phyloP scores from a whole-genome alignment of 208 protist species.

The Trypanosoma vivax region DNA sequence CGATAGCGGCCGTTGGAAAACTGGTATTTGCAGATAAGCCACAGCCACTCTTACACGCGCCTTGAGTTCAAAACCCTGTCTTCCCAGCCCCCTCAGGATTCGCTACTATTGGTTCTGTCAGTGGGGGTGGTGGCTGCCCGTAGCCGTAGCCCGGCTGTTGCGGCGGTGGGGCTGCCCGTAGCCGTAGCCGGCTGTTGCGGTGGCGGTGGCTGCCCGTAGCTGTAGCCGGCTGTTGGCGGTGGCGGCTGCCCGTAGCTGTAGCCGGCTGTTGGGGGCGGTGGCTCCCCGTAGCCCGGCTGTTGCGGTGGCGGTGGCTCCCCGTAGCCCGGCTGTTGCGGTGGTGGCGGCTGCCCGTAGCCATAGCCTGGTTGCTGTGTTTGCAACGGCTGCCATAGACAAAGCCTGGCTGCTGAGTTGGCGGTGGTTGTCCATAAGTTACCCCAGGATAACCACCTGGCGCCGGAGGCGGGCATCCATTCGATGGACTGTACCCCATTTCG shows the following conservation, averaged over 20 bases:
- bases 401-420: neutral
- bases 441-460: neutral
- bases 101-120: no score
- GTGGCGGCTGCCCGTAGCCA: constrained; percentile 7
- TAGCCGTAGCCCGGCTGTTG: neutral
- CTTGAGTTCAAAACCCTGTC: no score
- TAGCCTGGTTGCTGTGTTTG: neutral
- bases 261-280: constrained; percentile 5
- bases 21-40: no score
- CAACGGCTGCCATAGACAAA: constrained; percentile 1
- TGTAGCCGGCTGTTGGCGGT: no score
- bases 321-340: neutral
- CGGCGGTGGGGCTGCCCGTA: no score
- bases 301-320: constrained; percentile 10
- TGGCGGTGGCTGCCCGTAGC: constrained; percentile 14
- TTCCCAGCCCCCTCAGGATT: no score
- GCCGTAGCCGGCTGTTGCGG: no score
- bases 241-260: constrained; percentile 8
- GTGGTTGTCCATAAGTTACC: neutral
- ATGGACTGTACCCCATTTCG: no score
- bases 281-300: constrained; percentile 8
- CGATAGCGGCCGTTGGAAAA: no score
- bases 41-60: no score
- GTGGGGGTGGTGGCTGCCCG: constrained; percentile 3
- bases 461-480: neutral